Evolutionary conservation across 1,284 basidiomycete genomes (phyloP), one percentile per base, ranked within the genome.

Genomic region (Apiotrichum sp.): DNA sequence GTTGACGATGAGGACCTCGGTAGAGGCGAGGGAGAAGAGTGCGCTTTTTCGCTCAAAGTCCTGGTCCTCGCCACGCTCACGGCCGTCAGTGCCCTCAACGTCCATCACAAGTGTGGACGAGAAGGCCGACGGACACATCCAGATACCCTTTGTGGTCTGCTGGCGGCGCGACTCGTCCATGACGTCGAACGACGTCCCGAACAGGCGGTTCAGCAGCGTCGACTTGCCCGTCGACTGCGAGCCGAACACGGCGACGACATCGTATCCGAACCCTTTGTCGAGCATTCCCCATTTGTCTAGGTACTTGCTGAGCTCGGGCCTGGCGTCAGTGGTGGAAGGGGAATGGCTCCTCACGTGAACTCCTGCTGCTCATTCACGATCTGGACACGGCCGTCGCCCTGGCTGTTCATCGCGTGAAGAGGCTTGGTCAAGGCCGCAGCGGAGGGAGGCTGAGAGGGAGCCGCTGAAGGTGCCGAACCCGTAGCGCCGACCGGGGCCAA

Each of bases 11-110:
- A 99, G 80, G 29, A 98, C 86, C 75, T 98, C 93, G 1, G 93
- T 96, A 10, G 91, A 93, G 1, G 96, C 93, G 52, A 99, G 82
- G 45, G 91, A 95, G 80, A 98, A 99, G 9, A 99, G 79, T 0
- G 96, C 95, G 3, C 91, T 93, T 81, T 99, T 99, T 70, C 96
- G 86, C 76, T 99, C 96, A 73, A 98, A 99, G 72, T 99, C 96
- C 84, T 97, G 93, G 77, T 99, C 93, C 74, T 99, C 96, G 50
- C 96, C 96, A 57, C 95, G 86, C 77, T 99, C 96, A 39, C 96
- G 83, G 13, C 96, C 96, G 69, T 99, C 96, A 8, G 96, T 98
- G 31, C 96, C 96, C 76, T 99, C 96, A 3, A 99, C 96, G 71
- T 99, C 96, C 96, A 99, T 97, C 43, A 99, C 93, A 79, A 98